Evolutionary conservation across 2,329 filamentous ascomycete genomes (phyloP), one percentile per base, ranked within the genome.

Genomic region (Lachnellula cervina): DNA sequence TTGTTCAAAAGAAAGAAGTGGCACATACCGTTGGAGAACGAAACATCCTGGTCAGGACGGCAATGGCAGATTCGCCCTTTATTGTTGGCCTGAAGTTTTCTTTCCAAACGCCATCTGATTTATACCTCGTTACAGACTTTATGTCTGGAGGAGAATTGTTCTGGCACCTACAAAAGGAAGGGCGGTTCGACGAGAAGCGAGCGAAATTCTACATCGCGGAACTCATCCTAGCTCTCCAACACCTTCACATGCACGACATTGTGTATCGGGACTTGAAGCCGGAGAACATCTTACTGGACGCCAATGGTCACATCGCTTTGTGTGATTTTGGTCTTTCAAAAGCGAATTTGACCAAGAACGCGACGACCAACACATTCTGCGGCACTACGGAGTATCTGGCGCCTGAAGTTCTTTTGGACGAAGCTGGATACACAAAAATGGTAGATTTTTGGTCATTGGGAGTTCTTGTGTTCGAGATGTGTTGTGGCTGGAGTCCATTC

Each of bases 121-220:
- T 99, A 2, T 97, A 97, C 70, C 80, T 99, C n/a, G 94, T 99
- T 14, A 97, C 94, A 5, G 94, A 97, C 71, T 99, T 97, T 77
- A 97, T 99, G 94, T 99, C 94, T 16, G 94, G 94, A 40, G 94
- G 94, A 56, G 94, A 99, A 73, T 79, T 99, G 1, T 99, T 99
- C 74, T 99, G 94, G 93, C 94, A 99, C 76, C 75, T 99, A 56
- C 94, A 99, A 70, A 96, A 96, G 70, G 94, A 97, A 70, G 93
- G 93, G 50, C 88, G 93, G 32, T 99, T 99, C 72, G 88, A 94
- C 63, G 94, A 97, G 76, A 88, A 86, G 66, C 85, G 94, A 23
- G 94, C 94, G 63, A 97, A 97, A 74, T 99, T 99, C 71, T 99
- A 99, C 75, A 97, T 97, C 70, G 94, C 94, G 16, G 94, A 99